Evolutionary conservation across 805 yeast genomes (phyloP), one percentile per base, ranked within the genome.

Genomic region (Starmerella davenportii): DNA sequence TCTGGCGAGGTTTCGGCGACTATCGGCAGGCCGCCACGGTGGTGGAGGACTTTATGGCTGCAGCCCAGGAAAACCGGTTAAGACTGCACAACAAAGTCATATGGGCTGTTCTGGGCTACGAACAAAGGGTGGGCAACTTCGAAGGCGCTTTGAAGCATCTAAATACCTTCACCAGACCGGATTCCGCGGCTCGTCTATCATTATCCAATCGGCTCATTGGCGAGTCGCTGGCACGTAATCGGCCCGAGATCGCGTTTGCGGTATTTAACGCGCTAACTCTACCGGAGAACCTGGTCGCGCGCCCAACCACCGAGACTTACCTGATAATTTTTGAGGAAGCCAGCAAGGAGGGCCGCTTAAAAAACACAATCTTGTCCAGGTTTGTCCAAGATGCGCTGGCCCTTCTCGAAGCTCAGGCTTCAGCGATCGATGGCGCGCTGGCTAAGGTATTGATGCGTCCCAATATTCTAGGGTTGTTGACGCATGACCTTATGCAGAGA

Each of bases 41-140:
- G n/a, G 79, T 79, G 1, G 59, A 76, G 34, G 46, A 50, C 1
- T 47, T 76, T 21, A 70, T 66, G 49, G 36, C 27, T 1, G 16
- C 36, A 3, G 29, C 38, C 32, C 30, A 33, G 15, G 28, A 35
- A 24, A 30, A 37, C 13, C 25, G 27, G 17, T 21, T 34, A 16
- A 59, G 65, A 14, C 51, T 55, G 37, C 47, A 46, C 37, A 35
- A 43, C 8, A 47, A 48, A 25, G 51, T 58, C 11, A 50, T 55
- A 25, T 49, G 56, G 5, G 53, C 59, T 2, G 38, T 56, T 14
- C 49, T 56, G 21, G 52, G 52, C 31, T 55, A 51, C 11, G 59
- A 57, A 39, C 41, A 53, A 27, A 38, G 39, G 13, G 34, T 44
- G 24, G 60, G 59, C 24, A 42, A 40, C 24, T 40, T 41, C 11